phyloP scores from a whole-genome alignment of 805 yeast genomes.

The Hanseniaspora hatyaiensis region DNA sequence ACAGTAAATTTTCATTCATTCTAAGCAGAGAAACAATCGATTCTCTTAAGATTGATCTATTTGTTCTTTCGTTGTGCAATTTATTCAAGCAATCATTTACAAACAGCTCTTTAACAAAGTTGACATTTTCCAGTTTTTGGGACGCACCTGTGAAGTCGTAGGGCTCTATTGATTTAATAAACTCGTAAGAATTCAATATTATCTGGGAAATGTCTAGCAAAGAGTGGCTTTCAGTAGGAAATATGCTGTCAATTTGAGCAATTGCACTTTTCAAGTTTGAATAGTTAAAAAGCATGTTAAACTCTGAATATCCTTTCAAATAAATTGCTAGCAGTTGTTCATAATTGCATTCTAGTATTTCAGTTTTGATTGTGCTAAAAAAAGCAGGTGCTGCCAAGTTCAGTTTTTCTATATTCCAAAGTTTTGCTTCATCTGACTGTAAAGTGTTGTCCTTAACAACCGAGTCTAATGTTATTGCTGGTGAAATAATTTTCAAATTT shows the following conservation, averaged over 20 bases:
- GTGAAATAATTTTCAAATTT: too few species aligned
- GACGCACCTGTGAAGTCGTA: conserved; percentile 17
- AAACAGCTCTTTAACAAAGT: conserved; percentile 42
- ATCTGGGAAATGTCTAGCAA: background rate
- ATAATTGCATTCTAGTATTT: background rate
- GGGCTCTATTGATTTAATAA: background rate
- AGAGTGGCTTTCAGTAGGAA: background rate
- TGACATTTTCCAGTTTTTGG: conserved; percentile 21
- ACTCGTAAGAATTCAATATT: background rate
- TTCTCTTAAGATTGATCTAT: conserved; percentile 34
- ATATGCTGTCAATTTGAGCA: background rate
- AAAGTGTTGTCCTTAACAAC: background rate
- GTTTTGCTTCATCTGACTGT: background rate
- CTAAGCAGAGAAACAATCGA: conserved; percentile 28
- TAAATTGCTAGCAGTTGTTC: background rate
- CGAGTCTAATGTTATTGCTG: background rate
- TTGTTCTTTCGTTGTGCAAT: conserved; percentile 46
- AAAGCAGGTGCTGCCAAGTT: background rate
- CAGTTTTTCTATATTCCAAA: background rate
- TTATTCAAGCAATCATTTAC: conserved; percentile 61
- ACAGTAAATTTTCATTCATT: conserved; percentile 31
- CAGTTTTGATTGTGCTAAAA: background rate
- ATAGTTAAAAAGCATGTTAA: background rate
- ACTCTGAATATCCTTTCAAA: background rate
- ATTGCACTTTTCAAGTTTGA: background rate